phyloP scores from a whole-genome alignment of 345 rosid species.

The Lumnitzera littorea region DNA sequence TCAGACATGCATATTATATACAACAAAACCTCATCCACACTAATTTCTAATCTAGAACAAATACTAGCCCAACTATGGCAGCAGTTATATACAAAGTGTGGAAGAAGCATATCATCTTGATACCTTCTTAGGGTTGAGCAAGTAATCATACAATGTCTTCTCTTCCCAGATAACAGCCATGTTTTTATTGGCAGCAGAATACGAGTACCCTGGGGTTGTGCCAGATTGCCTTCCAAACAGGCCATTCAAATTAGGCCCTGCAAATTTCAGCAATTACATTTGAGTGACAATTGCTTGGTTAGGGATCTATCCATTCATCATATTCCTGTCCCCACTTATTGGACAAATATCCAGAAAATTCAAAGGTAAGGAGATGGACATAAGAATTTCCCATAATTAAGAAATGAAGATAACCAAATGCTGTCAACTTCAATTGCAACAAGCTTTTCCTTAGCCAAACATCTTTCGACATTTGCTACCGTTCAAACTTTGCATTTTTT shows the following conservation, averaged over 20 bases:
- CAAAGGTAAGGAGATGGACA: background rate
- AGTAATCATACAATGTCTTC: constrained; percentile 72
- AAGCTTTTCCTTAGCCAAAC: too few relatives aligned
- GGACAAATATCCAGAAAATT: background rate
- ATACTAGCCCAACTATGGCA: background rate
- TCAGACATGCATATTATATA: too few relatives aligned
- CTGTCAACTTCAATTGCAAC: too few relatives aligned
- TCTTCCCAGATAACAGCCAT: constrained; percentile 87
- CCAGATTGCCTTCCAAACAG: constrained; percentile 91
- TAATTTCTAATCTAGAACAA: too few relatives aligned
- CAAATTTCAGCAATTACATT: constrained; percentile 1
- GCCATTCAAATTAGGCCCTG: constrained; percentile 90
- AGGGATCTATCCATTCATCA: too few relatives aligned
- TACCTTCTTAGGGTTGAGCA: constrained; percentile 92
- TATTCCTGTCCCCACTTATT: background rate
- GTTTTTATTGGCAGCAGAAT: constrained; percentile 90
- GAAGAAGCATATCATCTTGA: too few relatives aligned
- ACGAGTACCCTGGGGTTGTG: constrained; percentile 71
- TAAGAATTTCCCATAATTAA: too few relatives aligned
- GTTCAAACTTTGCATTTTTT: too few relatives aligned
- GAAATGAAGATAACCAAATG: too few relatives aligned
- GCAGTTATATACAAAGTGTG: background rate
- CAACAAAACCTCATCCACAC: too few relatives aligned
- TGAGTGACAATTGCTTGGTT: too few relatives aligned
- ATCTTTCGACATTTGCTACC: too few relatives aligned